These are phyloP conservation scores for Chloranthus sessilifolius DNA, from an alignment of 164 flowering plant genomes.

Conservation along the genomic window DNA sequence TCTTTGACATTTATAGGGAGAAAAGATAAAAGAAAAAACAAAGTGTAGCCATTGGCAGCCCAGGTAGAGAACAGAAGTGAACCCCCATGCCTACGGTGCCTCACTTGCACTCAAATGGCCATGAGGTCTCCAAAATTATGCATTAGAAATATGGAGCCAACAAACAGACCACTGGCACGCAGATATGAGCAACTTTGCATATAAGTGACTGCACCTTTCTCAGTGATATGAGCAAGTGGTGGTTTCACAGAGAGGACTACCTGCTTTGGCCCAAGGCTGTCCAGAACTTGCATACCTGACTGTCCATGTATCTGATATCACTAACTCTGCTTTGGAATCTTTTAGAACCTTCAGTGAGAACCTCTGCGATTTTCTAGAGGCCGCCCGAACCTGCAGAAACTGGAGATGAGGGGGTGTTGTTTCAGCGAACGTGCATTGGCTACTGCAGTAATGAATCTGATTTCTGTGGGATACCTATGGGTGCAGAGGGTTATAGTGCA, in stretches of 20 bases:
- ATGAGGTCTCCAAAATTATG: too few relatives aligned
- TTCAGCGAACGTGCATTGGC: constrained; percentile 83
- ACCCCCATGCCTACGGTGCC: too few relatives aligned
- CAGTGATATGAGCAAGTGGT: constrained; percentile 77
- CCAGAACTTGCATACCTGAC: constrained; percentile 74
- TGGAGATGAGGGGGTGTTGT: constrained; percentile 85
- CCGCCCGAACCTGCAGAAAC: constrained; percentile 77
- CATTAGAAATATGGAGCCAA: too few relatives aligned
- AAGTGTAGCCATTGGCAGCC: too few relatives aligned
- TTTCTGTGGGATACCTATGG: constrained; percentile 80
- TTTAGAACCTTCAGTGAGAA: constrained; percentile 61
- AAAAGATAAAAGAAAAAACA: too few relatives aligned
- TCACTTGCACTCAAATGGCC: too few relatives aligned
- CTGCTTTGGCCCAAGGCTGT: constrained; percentile 76
- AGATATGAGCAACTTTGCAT: too few relatives aligned
- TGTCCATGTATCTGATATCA: constrained; percentile 83
- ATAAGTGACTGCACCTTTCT: too few relatives aligned
- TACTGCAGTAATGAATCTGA: constrained; percentile 41
- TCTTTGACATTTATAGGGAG: too few relatives aligned
- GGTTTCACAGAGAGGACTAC: constrained; percentile 82
- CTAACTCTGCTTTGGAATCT: constrained; percentile 58
- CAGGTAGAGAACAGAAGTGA: too few relatives aligned
- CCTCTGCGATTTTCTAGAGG: constrained; percentile 82
- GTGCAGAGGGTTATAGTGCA: constrained; percentile 73
- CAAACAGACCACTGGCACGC: too few relatives aligned